These are phyloP conservation scores for Boletellus emodensis DNA, from an alignment of 768 basidiomycete species.

Conservation along the genomic window DNA sequence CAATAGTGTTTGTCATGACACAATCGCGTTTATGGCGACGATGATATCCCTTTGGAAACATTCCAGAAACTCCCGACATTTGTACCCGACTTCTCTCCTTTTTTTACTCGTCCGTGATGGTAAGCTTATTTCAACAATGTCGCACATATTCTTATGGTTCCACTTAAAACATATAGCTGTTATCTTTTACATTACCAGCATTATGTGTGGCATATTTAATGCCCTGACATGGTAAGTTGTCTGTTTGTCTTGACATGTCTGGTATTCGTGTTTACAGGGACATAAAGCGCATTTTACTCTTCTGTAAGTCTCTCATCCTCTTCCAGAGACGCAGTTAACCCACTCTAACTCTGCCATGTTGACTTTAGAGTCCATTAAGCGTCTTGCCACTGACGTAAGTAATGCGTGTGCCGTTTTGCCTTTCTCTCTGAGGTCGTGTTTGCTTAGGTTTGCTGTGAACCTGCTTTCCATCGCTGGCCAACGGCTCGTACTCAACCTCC, in stretches of 20 bases:
- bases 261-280: neutral
- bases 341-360: neutral
- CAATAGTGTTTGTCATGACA: conserved; percentile 9
- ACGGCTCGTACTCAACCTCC: conserved; percentile 19
- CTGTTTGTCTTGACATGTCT: neutral
- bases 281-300: neutral
- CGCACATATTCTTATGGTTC: neutral
- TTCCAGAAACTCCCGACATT: neutral
- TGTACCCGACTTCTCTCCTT: conserved; percentile 10
- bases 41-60: conserved; percentile 6
- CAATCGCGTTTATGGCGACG: neutral
- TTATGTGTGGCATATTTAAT: neutral
- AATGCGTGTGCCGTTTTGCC: no score
- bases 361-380: neutral
- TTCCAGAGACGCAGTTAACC: neutral
- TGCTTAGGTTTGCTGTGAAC: conserved; percentile 9
- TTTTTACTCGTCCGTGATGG: conserved; percentile 12
- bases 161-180: neutral
- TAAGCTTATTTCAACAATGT: neutral
- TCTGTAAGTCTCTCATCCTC: neutral
- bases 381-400: neutral
- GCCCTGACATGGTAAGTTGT: conserved; percentile 3
- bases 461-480: conserved; percentile 18
- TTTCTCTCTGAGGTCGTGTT: no score
- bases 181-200: conserved; percentile 4